Conservation (phyloP, 2,329 filamentous ascomycete species). For the Coniochaeta sp. region DNA sequence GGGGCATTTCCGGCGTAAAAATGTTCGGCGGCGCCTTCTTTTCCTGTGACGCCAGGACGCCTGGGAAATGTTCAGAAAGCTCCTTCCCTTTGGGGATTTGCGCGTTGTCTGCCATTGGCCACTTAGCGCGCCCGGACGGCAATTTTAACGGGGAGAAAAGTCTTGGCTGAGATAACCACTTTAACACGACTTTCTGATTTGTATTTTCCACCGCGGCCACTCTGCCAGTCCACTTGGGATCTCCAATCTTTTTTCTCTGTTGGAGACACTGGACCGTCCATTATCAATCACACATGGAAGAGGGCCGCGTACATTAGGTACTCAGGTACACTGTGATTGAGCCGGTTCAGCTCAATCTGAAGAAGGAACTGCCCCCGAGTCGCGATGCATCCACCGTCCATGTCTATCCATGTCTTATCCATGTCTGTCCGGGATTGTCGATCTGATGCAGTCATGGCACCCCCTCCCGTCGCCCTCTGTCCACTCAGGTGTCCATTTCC, state of each 20-base stretch:
- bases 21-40: too few species aligned
- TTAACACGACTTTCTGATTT: neutral
- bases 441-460: too few species aligned
- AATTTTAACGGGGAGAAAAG: neutral
- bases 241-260: neutral
- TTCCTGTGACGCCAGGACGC: too few species aligned
- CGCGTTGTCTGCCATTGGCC: neutral
- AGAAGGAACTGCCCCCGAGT: neutral
- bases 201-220: neutral
- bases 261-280: too few species aligned
- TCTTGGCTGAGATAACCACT: slow-evolving; percentile 2
- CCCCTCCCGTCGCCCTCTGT: too few species aligned
- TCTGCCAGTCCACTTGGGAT: neutral
- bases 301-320: too few species aligned
- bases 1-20: neutral
- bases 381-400: neutral
- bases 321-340: too few species aligned
- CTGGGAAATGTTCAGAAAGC: too few species aligned
- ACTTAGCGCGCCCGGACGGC: too few species aligned
- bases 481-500: neutral
- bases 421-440: neutral
- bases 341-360: too few species aligned
- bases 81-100: neutral
- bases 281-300: too few species aligned
- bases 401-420: too few species aligned